Evolutionary conservation across 345 rosid genomes (phyloP).

Genomic region (Cochlearia excelsa): DNA sequence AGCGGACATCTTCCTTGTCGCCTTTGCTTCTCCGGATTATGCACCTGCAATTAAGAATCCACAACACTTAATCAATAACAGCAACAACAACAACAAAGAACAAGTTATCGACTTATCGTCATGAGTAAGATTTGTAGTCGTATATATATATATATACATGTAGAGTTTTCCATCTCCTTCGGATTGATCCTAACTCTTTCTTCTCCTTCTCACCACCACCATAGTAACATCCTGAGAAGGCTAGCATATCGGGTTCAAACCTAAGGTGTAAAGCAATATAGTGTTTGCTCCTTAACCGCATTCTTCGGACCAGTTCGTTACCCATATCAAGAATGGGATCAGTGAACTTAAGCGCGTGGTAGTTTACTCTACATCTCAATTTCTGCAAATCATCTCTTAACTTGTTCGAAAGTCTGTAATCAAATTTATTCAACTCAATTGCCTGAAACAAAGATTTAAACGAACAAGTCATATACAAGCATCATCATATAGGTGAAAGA

Average conservation of each 20-base stretch:
- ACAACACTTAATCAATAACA: conserved; percentile 2
- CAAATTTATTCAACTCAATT: conserved; percentile 82
- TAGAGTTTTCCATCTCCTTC: conserved; percentile 96
- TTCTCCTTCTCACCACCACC: conserved; percentile 96
- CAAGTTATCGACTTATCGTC: too few relatives aligned
- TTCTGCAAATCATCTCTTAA: conserved; percentile 80
- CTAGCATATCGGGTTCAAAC: conserved; percentile 99
- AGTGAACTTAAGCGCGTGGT: conserved; percentile 84
- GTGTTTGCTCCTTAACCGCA: conserved; percentile 77
- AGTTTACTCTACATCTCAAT: conserved; percentile 93
- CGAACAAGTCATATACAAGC: conserved; percentile 16
- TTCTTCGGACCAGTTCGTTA: conserved; percentile 55
- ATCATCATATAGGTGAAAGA: conserved; percentile 5
- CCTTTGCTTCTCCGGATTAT: conserved; percentile 85
- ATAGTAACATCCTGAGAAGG: conserved; percentile 97
- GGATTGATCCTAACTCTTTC: conserved; percentile 71
- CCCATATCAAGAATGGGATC: conserved; percentile 81
- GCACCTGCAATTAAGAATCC: conserved; percentile 44
- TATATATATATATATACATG: conserved; percentile 45
- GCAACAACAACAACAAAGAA: neutral
- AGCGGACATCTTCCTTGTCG: conserved; percentile 98
- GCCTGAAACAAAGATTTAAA: conserved; percentile 47
- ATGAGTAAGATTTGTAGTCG: conserved; percentile 33
- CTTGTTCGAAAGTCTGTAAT: conserved; percentile 90
- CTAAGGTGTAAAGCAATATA: conserved; percentile 92